Conservation (phyloP, 495 filamentous ascomycete genomes). For the Podospora pseudoanserina region DNA sequence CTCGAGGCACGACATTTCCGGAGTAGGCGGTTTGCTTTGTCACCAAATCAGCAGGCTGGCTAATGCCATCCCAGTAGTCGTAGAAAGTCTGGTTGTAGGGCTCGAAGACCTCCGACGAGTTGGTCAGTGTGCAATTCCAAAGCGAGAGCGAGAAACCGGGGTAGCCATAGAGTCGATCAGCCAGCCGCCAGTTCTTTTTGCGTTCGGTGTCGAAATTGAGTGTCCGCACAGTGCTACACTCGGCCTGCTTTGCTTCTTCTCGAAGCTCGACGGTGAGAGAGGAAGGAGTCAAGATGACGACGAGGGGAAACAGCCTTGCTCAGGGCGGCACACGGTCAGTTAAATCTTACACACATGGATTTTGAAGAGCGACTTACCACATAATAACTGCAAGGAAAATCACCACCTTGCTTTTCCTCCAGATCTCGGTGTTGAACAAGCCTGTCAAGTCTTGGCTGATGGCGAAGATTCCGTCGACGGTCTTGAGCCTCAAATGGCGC, state of each 20-base stretch:
- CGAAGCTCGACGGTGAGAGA: conserved; percentile 27
- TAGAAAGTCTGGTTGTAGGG: conserved; percentile 30
- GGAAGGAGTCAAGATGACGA: conserved; percentile 29
- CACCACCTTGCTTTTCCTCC: conserved; percentile 32
- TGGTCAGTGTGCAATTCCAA: conserved; percentile 25
- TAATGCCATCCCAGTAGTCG: conserved; percentile 30
- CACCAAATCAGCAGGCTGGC: conserved; percentile 15
- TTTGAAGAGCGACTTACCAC: conserved; percentile 21
- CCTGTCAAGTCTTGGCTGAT: conserved; percentile 32
- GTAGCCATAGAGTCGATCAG: conserved; percentile 17
- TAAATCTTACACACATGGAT: neutral
- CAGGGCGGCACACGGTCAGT: neutral
- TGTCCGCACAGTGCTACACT: conserved; percentile 25
- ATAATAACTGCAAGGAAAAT: conserved; percentile 30
- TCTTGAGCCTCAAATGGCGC: conserved; percentile 22
- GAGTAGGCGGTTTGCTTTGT: conserved; percentile 15
- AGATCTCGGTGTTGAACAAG: conserved; percentile 33
- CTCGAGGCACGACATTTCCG: conserved; percentile 18
- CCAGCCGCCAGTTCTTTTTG: conserved; percentile 27
- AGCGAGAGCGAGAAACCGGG: conserved; percentile 22
- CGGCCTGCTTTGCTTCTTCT: conserved; percentile 8
- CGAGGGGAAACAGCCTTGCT: conserved; percentile 28
- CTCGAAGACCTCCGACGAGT: conserved; percentile 5
- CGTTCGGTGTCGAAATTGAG: conserved; percentile 31
- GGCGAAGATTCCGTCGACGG: conserved; percentile 37